Evolutionary conservation across 352 stramenopile species (phyloP).

Genomic region (Globisporangium paddicum): DNA sequence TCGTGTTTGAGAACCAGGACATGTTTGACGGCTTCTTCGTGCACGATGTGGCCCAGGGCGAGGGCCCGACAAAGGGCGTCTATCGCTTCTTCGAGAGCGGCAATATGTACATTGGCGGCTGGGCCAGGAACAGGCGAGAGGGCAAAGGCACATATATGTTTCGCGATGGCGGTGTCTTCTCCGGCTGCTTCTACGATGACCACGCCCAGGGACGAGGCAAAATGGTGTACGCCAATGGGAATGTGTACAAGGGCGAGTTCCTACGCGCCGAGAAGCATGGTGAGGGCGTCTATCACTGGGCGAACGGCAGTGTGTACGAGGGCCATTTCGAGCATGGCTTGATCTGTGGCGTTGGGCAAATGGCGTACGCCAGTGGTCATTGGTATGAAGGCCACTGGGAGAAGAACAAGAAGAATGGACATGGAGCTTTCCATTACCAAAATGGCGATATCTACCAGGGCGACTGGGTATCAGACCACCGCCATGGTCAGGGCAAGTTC

Average conservation of each 20-base stretch:
- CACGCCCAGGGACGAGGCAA: slow-evolving; percentile 71
- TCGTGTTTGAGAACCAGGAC: slow-evolving; percentile 76
- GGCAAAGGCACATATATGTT: slow-evolving; percentile 69
- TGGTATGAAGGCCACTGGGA: slow-evolving; percentile 59
- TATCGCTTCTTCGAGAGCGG: slow-evolving; percentile 65
- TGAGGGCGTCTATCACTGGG: slow-evolving; percentile 52
- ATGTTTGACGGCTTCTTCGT: slow-evolving; percentile 69
- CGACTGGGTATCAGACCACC: slow-evolving; percentile 55
- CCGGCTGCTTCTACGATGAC: slow-evolving; percentile 46
- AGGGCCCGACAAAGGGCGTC: slow-evolving; percentile 43
- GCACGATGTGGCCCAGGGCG: slow-evolving; percentile 40
- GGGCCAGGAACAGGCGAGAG: slow-evolving; percentile 61
- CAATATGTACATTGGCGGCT: slow-evolving; percentile 67
- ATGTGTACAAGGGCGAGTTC: slow-evolving; percentile 72
- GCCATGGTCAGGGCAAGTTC: slow-evolving; percentile 53
- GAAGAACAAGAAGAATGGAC: slow-evolving; percentile 71
- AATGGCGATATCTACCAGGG: slow-evolving; percentile 84
- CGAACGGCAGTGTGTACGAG: slow-evolving; percentile 74
- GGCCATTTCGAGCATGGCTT: slow-evolving; percentile 65
- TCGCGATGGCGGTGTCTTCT: slow-evolving; percentile 51
- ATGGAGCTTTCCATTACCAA: slow-evolving; percentile 69
- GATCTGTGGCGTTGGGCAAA: slow-evolving; percentile 53
- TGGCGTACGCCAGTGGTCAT: slow-evolving; percentile 62
- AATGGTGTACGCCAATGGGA: slow-evolving; percentile 84
- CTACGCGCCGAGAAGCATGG: slow-evolving; percentile 65